These are phyloP conservation scores for Fraxinus albicans DNA, from an alignment of 305 asterid species.

Conservation along the genomic window DNA sequence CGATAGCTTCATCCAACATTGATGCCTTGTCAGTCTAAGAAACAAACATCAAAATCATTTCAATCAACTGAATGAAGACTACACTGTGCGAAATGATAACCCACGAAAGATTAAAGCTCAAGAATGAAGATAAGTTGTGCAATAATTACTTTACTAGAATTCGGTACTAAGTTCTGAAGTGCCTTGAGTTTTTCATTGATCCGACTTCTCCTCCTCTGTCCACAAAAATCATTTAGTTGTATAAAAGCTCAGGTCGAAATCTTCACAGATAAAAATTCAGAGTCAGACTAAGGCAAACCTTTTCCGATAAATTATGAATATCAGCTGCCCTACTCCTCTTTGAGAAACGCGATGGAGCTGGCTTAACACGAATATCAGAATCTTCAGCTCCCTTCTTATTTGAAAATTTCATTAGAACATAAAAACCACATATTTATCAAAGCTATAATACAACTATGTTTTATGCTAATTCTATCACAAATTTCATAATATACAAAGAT, in stretches of 20 bases:
- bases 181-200: slow-evolving; percentile 96
- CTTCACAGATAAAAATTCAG: not conserved
- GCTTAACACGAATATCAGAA: slow-evolving; percentile 41
- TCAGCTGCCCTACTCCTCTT: slow-evolving; percentile 96
- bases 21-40: slow-evolving; percentile 22
- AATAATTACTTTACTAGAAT: slow-evolving; percentile 74
- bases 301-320: slow-evolving; percentile 87
- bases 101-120: not conserved
- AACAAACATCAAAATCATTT: not conserved
- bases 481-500: not conserved
- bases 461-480: not conserved
- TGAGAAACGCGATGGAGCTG: slow-evolving; percentile 55
- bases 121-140: not conserved
- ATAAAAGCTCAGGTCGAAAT: slow-evolving; percentile 11
- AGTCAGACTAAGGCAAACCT: slow-evolving; percentile 45
- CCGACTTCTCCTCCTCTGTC: slow-evolving; percentile 93
- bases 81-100: not conserved
- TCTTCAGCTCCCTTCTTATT: slow-evolving; percentile 55
- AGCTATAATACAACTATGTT: not conserved
- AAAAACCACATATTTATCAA: not conserved
- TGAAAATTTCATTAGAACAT: slow-evolving; percentile 8
- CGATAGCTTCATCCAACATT: not conserved
- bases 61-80: not conserved
- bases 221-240: slow-evolving; percentile 23
- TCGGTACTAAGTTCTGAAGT: slow-evolving; percentile 84